Base-by-base conservation (phyloP, 2,329 filamentous ascomycete species). In the Nectriaceae sp. region DNA sequence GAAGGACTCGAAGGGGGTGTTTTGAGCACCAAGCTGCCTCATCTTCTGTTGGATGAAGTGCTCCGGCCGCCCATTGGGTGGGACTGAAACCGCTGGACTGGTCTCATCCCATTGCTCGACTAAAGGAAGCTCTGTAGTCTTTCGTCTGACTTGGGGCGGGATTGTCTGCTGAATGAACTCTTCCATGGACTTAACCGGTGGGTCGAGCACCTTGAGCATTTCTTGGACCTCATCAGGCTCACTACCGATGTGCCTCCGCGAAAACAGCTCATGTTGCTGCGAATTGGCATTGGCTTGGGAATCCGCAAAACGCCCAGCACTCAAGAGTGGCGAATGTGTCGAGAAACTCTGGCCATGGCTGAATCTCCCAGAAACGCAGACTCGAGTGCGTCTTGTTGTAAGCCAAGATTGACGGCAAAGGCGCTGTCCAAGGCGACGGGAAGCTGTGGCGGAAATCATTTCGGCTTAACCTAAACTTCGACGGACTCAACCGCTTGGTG, bases 161-260 rank as follows among this genome's bases (percentile, higher is more conserved):
- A 97, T 77, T 40, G 96, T 91, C 71, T 95, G 84, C 61, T 82
- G 76, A 39, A 97, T 83, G 62, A 97, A 96, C 21, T 91, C 86
- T 57, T 96, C 90, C 54, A 97, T 73, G 40, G 79, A 85, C 51
- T 75, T 74, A 11, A 78, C 87, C 0, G 90, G 89, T 15, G 91
- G 90, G 50, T 90, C 85, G 31, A 97, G 78, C 2, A 81, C 79
- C 60, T 85, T 82, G 52, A 97, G 82, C 92, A 97, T 97, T 61
- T 86, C 76, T 57, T 84, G 75, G 1, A 83, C 82, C 47, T 88
- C 84, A 35, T 75, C 72, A 22, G 83, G 76, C 47, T 87, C 84
- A 5, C 90, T 90, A 3, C 91, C 91, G 70, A 96, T 95, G 71
- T 97, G 92, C 42, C 92, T 84, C 51, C 88, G 82, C 43, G 89